Evolutionary conservation across 2,329 filamentous ascomycete species (phyloP).

Genomic region (Blastomyces gilchristii): DNA sequence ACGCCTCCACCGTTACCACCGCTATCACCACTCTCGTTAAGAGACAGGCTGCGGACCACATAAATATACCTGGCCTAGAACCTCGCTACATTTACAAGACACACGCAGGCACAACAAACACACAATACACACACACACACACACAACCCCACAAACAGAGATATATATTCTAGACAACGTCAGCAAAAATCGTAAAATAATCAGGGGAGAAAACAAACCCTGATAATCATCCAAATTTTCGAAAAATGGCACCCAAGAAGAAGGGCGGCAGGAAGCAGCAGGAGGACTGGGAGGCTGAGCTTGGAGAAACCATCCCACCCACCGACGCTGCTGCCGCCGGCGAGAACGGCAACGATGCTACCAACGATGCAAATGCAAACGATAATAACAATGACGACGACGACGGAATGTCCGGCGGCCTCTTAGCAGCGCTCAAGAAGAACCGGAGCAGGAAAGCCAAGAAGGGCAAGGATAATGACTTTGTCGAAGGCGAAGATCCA

Average conservation of each 20-base stretch:
- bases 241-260: conserved; percentile 80
- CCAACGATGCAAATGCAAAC: not conserved
- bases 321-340: conserved; percentile 37
- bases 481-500: conserved; percentile 55
- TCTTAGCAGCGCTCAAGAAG: conserved; percentile 72
- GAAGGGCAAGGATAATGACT: conserved; percentile 73
- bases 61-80: not conserved
- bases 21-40: conserved; percentile 1
- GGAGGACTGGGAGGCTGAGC: conserved; percentile 90
- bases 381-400: conserved; percentile 40
- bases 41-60: not conserved
- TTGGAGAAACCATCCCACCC: conserved; percentile 60
- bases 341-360: conserved; percentile 29
- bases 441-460: conserved; percentile 82
- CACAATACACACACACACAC: not conserved
- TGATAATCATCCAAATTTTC: not conserved
- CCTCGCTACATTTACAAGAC: not conserved
- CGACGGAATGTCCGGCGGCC: conserved; percentile 49
- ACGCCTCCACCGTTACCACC: conserved; percentile 1
- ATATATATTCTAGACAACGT: not conserved
- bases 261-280: conserved; percentile 78
- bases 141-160: not conserved
- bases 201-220: not conserved
- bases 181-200: not conserved
- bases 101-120: not conserved